Evolutionary conservation across 495 filamentous ascomycete genomes (phyloP).

Genomic region (Neurospora sp.): DNA sequence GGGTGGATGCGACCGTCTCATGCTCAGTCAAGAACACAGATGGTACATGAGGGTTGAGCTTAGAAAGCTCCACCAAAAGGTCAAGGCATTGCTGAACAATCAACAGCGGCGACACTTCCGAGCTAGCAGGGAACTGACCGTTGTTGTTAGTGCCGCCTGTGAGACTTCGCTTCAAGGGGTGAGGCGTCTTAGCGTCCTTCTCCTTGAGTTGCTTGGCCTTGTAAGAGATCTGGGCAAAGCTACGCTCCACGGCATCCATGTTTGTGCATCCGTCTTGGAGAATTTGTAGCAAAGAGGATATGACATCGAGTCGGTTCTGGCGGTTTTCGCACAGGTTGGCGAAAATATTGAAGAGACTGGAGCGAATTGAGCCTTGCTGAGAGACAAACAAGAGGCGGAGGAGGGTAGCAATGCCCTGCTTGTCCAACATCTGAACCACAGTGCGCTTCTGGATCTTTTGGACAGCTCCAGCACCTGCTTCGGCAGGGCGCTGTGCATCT

Average conservation of each 20-base stretch:
- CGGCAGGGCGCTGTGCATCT: constrained; percentile 18
- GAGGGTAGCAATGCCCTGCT: constrained; percentile 85
- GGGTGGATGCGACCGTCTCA: constrained; percentile 55
- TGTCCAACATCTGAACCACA: constrained; percentile 93
- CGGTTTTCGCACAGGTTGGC: constrained; percentile 85
- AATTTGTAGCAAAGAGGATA: constrained; percentile 84
- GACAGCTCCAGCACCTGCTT: constrained; percentile 17
- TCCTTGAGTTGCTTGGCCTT: constrained; percentile 73
- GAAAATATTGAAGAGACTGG: constrained; percentile 74
- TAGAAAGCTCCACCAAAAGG: constrained; percentile 67
- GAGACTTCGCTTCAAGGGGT: constrained; percentile 58
- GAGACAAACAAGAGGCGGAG: constrained; percentile 95
- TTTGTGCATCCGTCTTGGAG: constrained; percentile 94
- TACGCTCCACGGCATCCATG: constrained; percentile 85
- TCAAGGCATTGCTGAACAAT: constrained; percentile 91
- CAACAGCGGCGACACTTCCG: constrained; percentile 83
- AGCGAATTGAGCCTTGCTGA: constrained; percentile 67
- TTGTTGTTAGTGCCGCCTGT: constrained; percentile 28
- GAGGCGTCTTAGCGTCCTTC: constrained; percentile 64
- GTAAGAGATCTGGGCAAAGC: constrained; percentile 84
- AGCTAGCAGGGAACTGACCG: constrained; percentile 42
- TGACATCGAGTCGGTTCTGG: constrained; percentile 88
- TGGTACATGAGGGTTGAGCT: constrained; percentile 70
- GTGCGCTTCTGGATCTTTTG: constrained; percentile 63
- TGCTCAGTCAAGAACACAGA: constrained; percentile 95